Evolutionary conservation across 2,329 filamentous ascomycete genomes (phyloP), one percentile per base, ranked within the genome.

Genomic region (Xylariomycetidae sp.): DNA sequence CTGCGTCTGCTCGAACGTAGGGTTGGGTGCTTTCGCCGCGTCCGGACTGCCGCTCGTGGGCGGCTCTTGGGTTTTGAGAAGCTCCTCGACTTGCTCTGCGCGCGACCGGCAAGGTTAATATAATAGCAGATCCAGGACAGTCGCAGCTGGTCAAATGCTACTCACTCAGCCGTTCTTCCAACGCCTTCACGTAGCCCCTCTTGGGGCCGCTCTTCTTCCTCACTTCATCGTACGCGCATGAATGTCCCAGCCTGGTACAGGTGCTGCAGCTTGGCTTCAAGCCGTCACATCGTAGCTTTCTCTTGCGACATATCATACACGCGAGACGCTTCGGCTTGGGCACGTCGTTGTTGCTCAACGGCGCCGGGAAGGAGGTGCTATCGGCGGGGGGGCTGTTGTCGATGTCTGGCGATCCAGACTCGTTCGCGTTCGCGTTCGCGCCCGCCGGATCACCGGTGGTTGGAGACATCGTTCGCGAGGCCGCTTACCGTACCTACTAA

Each of bases 121-220:
- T 19, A 23, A 22, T 14, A 31, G 17, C 14, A 25, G 31, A 17
- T 35, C 25, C 13, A 24, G 18, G 4, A 9, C 31, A n/a, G n/a
- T n/a, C n/a, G n/a, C n/a, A n/a, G n/a, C n/a, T n/a, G n/a, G n/a
- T n/a, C n/a, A n/a, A n/a, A n/a, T n/a, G 17, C 31, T 38, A 65
- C 83, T 65, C 71, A 94, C 88, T 89, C 53, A 98, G 65, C 58
- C 92, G 77, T 57, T 93, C 89, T 61, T 96, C 92, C 48, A 96
- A 64, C 39, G 88, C 82, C 68, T 95, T 95, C 41, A 95, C 89
- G 57, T 95, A 95, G 49, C 89, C 89, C 56, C 89, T 75, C 67
- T 95, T 95, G 3, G 89, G 89, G 3, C 89, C 89, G 58, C 88
- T 94, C 75, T 95, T 95, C 64, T 87, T 85, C 56, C 89, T 77